Conservation (phyloP, 208 protist species). For the Trypanosoma brucei region DNA sequence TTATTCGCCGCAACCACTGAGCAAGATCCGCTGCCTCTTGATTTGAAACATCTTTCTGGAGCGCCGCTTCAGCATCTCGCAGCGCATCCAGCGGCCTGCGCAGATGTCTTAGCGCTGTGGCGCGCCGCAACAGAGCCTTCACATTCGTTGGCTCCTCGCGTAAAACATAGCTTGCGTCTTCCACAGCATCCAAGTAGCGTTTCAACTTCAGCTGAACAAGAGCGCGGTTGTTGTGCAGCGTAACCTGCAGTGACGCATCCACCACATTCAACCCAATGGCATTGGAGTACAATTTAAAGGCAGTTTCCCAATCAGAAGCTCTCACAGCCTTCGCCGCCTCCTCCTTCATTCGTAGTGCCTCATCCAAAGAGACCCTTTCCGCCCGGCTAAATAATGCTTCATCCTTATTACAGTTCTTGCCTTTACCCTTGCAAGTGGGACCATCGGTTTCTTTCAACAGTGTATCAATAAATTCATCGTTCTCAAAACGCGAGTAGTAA, state of each 20-base stretch:
- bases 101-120: conserved; percentile 25
- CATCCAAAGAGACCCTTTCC: conserved; percentile 30
- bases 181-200: conserved; percentile 18
- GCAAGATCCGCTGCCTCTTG: conserved; percentile 21
- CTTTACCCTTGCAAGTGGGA: background rate
- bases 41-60: conserved; percentile 25
- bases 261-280: conserved; percentile 26
- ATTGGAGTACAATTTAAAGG: conserved; percentile 26
- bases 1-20: conserved; percentile 18
- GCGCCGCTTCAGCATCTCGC: conserved; percentile 22
- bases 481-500: conserved; percentile 39
- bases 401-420: background rate
- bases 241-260: conserved; percentile 21
- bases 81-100: conserved; percentile 36
- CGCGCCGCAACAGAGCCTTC: conserved; percentile 40
- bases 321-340: conserved; percentile 25
- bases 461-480: conserved; percentile 40
- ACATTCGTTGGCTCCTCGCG: conserved; percentile 27
- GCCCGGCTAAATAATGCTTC: conserved; percentile 14
- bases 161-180: conserved; percentile 34
- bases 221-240: conserved; percentile 40
- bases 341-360: conserved; percentile 29
- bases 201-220: conserved; percentile 26
- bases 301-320: conserved; percentile 22
- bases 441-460: conserved; percentile 28